Base-by-base conservation (phyloP, 352 stramenopile genomes). In the Globisporangium viniferum region DNA sequence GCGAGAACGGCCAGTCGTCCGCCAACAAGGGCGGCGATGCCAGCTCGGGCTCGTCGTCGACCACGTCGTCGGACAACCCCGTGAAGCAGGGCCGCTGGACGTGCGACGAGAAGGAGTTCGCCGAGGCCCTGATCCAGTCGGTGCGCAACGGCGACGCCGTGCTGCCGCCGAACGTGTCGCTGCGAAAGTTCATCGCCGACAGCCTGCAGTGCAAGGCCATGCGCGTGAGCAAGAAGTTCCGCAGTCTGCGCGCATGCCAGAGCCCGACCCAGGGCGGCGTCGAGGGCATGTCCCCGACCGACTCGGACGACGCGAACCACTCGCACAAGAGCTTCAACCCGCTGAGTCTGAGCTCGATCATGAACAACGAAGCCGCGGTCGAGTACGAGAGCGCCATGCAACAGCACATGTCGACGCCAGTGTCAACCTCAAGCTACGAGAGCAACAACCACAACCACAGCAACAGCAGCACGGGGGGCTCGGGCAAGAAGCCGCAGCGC, bases 261-360 rank as follows among this genome's bases (percentile, higher is more conserved):
- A 79, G 73, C 20, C 69, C 65, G 18, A 58, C 61, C n/a, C 56
- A 59, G 10, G 15, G 14, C 14, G 54, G 59, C 2, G 55, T 35
- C 33, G 46, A 64, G 2, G 24, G 46, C 20, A 41, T 56, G 3
- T 70, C 77, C 6, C 55, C 54, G 54, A 71, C 36, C 35, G 68
- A 67, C 64, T 66, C 58, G 18, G 68, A 63, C 22, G 49, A 70
- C 8, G 31, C 14, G 22, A 66, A 2, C 49, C 59, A 24, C 64
- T 73, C 20, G 59, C 69, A 29, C 14, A 68, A 76, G 67, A 65
- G 66, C 29, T 91, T 91, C 68, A 88, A 91, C 71, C 72, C 83
- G 31, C 75, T 92, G 9, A 90, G 83, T 59, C 69, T 92, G n/a
- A 73, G 75, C 53, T 88, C 75, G n/a, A 92, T 92, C 71, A 90